Evolutionary conservation across 257 asterid genomes (phyloP).

Genomic region (Leptodermis oblonga): DNA sequence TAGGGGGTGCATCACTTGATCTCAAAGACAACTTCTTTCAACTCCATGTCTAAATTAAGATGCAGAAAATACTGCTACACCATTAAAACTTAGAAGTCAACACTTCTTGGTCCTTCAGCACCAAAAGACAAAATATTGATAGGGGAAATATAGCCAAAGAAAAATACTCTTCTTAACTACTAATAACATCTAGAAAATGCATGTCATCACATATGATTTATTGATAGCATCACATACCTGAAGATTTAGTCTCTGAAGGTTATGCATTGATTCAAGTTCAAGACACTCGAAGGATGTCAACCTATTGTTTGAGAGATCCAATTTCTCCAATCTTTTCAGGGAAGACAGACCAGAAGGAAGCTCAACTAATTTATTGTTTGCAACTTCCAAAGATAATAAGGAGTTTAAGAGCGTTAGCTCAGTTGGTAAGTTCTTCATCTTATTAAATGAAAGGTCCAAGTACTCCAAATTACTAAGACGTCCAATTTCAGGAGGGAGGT

Average conservation of each 20-base stretch:
- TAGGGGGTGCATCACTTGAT: not conserved
- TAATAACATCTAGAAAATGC: not conserved
- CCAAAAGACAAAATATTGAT: not conserved
- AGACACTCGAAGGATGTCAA: conserved; percentile 61
- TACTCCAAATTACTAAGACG: conserved; percentile 67
- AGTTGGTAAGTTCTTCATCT: conserved; percentile 81
- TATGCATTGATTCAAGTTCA: conserved; percentile 72
- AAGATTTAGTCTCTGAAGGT: conserved; percentile 62
- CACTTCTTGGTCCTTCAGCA: not conserved
- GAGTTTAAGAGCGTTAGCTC: conserved; percentile 60
- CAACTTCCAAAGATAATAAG: conserved; percentile 60
- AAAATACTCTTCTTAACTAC: not conserved
- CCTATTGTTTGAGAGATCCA: conserved; percentile 84
- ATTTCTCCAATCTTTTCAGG: conserved; percentile 65
- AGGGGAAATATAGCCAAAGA: not conserved
- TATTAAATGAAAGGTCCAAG: conserved; percentile 87
- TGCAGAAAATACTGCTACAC: not conserved
- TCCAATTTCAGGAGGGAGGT: conserved; percentile 91
- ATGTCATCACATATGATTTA: not conserved
- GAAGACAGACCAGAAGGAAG: conserved; percentile 60
- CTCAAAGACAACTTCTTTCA: not conserved
- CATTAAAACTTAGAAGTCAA: not conserved
- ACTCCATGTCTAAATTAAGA: not conserved
- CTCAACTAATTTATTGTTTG: conserved; percentile 74
- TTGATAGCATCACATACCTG: conserved; percentile 45